Conservation (phyloP, 2,329 filamentous ascomycete genomes). For the Tympanopsis confertula region DNA sequence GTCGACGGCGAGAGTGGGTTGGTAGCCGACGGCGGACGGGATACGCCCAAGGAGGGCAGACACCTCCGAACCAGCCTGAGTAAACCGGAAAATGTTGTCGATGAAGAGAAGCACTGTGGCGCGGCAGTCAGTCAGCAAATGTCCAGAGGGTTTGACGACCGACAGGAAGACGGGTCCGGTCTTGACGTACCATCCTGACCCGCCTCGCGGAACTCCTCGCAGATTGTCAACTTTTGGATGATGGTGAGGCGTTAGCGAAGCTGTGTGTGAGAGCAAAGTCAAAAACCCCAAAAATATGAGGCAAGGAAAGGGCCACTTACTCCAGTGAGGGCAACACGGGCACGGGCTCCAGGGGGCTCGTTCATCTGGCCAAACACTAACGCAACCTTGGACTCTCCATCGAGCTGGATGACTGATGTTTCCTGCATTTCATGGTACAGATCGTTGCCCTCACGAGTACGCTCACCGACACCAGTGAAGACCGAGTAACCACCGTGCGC, state of each 20-base stretch:
- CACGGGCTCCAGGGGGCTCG: slow-evolving; percentile 98
- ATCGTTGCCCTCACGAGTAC: slow-evolving; percentile 99
- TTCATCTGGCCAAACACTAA: slow-evolving; percentile 99
- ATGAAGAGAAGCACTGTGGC: slow-evolving; percentile 85
- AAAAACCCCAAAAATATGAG: background rate
- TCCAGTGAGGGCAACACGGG: slow-evolving; percentile 97
- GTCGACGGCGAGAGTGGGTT: slow-evolving; percentile 94
- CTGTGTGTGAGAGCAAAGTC: slow-evolving; percentile 1
- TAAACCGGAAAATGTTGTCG: slow-evolving; percentile 99
- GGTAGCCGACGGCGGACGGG: slow-evolving; percentile 99
- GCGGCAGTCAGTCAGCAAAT: too few species aligned
- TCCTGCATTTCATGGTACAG: slow-evolving; percentile 99
- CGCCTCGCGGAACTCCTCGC: slow-evolving; percentile 66
- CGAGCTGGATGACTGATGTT: slow-evolving; percentile 97
- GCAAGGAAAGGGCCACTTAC: slow-evolving; percentile 25
- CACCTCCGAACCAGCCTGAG: slow-evolving; percentile 99
- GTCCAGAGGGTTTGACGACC: too few species aligned
- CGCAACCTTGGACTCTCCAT: slow-evolving; percentile 98
- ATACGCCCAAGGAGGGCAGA: slow-evolving; percentile 99
- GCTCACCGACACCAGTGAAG: slow-evolving; percentile 99
- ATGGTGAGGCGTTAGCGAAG: too few species aligned
- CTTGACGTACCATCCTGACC: slow-evolving; percentile 60
- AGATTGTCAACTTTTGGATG: too few species aligned
- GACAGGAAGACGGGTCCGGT: background rate
- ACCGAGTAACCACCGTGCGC: slow-evolving; percentile 99